Evolutionary conservation across 2,329 filamentous ascomycete genomes (phyloP).

Genomic region (Pestalotiopsis sp.): DNA sequence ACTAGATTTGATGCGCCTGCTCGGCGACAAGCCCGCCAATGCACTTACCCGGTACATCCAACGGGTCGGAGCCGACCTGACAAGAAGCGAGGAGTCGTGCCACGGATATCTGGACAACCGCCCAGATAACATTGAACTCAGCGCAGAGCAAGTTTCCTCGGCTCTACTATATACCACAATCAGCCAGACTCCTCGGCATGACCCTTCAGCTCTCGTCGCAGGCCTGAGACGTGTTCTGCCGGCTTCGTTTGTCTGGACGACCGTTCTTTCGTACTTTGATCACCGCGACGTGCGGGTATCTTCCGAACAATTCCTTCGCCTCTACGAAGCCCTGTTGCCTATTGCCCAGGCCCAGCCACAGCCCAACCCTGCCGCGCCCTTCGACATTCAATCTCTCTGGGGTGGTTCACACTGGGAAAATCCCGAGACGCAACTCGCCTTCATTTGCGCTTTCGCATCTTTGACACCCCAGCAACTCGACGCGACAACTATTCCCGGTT

Average conservation of each 20-base stretch:
- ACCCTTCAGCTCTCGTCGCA: conserved; percentile 60
- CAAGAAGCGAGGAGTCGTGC: conserved; percentile 72
- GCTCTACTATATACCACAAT: conserved; percentile 71
- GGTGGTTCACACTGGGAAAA: conserved; percentile 82
- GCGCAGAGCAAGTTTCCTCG: conserved; percentile 79
- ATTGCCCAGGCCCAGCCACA: conserved; percentile 57
- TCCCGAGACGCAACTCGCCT: conserved; percentile 88
- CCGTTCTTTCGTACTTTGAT: conserved; percentile 80
- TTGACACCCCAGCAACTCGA: conserved; percentile 77
- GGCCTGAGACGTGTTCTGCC: conserved; percentile 65
- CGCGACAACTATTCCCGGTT: conserved; percentile 79
- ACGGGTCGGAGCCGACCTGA: conserved; percentile 73
- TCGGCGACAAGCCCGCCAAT: conserved; percentile 60
- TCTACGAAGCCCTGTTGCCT: conserved; percentile 79
- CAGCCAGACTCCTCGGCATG: conserved; percentile 57
- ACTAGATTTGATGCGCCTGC: conserved; percentile 68
- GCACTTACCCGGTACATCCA: conserved; percentile 70
- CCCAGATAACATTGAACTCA: conserved; percentile 62
- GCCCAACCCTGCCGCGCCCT: conserved; percentile 53
- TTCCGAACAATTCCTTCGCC: conserved; percentile 75
- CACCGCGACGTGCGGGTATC: conserved; percentile 76
- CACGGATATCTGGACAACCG: conserved; percentile 55
- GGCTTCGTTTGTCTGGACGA: conserved; percentile 67
- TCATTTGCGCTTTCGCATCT: conserved; percentile 84
- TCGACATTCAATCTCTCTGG: conserved; percentile 90